Evolutionary conservation across 176 grass and related monocot species (phyloP), one percentile per base, ranked within the genome.

Genomic region (Themeda triandra): DNA sequence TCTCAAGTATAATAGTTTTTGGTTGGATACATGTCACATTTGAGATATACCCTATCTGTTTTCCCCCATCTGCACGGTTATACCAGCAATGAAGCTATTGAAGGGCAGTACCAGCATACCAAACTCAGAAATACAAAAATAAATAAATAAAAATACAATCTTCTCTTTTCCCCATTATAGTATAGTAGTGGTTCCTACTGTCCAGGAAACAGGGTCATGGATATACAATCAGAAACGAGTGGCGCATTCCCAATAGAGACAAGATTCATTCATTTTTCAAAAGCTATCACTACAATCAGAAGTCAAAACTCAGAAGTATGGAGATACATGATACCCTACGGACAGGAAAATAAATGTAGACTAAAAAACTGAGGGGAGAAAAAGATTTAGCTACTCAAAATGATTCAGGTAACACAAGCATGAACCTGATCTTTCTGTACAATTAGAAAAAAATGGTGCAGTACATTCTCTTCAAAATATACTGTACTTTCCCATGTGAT

Each of bases 361-460:
- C 3, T 13, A 14, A 77, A 29, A 51, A 70, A 89, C 17, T 29
- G 2, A 66, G 8, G 17, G 48, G 6, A 51, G 17, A 33, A 11
- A 54, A 39, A 53, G 39, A 18, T 5, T 27, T 42, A 29, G 44
- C 25, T 18, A 2, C 69, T 46, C 13, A 66, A 79, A 59, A 86
- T 75, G 27, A 60, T 77, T 44, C 67, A 69, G 39, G 64, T 10
- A 71, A 29, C 45, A n/a, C 11, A 84, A 66, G 78, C 21, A 73
- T 60, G 44, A 84, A 15, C 33, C 67, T 8, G 59, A 58, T 66
- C 58, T 27, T 80, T 83, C 67, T 80, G 66, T 37, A 74, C 59
- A 79, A 4, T 17, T 32, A 41, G 13, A 6, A 6, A 25, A 12
- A 6, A 39, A 32, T 30, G 25, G 32, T 24, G 39, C 24, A 29